A percentile compares a stretch with the other conserved stretches of the same genome.
Conservation (phyloP, 108 stramenopile species). For the Ochromonas danica region DNA sequence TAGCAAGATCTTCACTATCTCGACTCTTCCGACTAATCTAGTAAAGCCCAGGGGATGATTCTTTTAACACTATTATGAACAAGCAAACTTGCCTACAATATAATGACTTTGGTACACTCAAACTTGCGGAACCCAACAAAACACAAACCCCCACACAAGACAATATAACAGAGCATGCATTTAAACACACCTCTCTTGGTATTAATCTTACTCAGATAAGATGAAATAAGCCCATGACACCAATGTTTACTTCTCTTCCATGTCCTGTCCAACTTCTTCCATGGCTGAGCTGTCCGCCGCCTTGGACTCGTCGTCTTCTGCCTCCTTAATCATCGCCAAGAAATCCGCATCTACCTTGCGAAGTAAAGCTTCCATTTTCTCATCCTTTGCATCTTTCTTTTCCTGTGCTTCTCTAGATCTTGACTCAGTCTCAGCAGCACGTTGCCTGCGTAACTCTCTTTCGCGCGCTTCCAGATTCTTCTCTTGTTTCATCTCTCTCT, state of each 20-base stretch:
- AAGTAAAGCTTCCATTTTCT: slow-evolving; percentile 51
- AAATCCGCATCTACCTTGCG: slow-evolving; percentile 62
- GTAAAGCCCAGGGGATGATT: no score
- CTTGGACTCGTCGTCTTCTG: slow-evolving; percentile 60
- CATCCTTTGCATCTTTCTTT: slow-evolving; percentile 49
- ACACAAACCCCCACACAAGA: no score
- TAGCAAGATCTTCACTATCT: no score
- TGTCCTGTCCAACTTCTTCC: neutral
- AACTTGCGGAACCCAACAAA: no score
- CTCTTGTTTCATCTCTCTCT: slow-evolving; percentile 76
- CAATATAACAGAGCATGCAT: no score
- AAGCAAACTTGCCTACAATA: no score
- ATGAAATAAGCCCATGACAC: neutral
- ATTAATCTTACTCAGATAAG: no score
- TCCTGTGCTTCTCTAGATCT: slow-evolving; percentile 37
- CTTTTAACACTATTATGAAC: no score
- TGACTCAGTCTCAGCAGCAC: slow-evolving; percentile 48
- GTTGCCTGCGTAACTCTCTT: slow-evolving; percentile 53
- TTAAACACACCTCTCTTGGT: no score
- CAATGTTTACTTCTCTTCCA: neutral
- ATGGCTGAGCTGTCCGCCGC: slow-evolving; percentile 30
- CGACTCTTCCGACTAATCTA: no score
- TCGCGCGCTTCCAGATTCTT: slow-evolving; percentile 71
- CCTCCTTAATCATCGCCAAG: slow-evolving; percentile 65
- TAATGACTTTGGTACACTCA: no score